Conservation (phyloP, 108 stramenopile species). For the Pseudonitzschia multiseries region DNA sequence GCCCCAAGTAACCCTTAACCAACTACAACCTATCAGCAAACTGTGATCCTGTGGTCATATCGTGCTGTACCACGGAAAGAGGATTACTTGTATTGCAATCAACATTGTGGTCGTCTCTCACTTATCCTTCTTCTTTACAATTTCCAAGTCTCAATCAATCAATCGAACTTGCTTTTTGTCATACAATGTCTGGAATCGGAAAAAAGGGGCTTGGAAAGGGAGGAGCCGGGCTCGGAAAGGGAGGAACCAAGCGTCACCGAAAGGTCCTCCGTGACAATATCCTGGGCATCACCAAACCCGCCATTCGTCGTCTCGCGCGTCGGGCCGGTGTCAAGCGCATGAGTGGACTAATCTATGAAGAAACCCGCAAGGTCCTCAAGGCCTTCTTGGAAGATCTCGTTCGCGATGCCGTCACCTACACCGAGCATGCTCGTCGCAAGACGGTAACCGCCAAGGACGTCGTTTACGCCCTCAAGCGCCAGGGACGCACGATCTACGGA, state of each 20-base stretch:
- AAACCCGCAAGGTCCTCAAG: conserved; percentile 79
- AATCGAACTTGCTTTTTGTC: too few species aligned
- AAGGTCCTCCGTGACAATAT: conserved; percentile 98
- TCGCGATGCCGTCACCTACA: conserved; percentile 88
- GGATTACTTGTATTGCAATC: too few species aligned
- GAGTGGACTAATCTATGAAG: conserved; percentile 86
- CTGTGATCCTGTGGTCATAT: too few species aligned
- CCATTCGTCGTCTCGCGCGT: conserved; percentile 68
- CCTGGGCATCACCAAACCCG: conserved; percentile 99
- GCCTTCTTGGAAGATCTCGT: conserved; percentile 84
- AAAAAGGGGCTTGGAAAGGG: conserved; percentile 69
- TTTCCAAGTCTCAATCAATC: too few species aligned
- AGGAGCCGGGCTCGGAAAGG: conserved; percentile 87
- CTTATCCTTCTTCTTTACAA: neutral
- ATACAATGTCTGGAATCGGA: neutral
- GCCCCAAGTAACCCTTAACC: too few species aligned
- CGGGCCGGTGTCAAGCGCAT: conserved; percentile 99
- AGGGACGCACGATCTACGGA: conserved; percentile 97
- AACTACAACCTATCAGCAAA: too few species aligned
- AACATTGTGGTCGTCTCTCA: neutral
- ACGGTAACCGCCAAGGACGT: conserved; percentile 93
- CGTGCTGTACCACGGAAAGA: too few species aligned
- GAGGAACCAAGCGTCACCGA: conserved; percentile 95
- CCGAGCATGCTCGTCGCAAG: conserved; percentile 89
- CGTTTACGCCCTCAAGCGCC: conserved; percentile 95